Conservation (phyloP, 495 filamentous ascomycete genomes). For the Ramalina peruviana region DNA sequence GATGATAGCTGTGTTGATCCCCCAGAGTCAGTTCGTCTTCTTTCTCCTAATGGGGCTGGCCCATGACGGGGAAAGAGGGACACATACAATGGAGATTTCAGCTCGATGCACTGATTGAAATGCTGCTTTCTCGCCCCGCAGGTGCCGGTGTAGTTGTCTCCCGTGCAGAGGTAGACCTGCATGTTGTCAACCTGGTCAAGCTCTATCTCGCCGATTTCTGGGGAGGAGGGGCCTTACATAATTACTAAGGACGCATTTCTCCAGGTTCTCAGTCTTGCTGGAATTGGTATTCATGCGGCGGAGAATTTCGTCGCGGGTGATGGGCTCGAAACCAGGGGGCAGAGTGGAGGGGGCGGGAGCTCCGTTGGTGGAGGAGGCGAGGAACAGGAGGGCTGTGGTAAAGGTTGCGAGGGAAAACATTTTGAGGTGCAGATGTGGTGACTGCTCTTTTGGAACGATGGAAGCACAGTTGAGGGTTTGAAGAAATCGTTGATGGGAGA, state of each 20-base stretch:
- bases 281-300: background rate
- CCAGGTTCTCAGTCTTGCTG: background rate
- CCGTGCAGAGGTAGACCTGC: background rate
- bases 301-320: slow-evolving; percentile 1
- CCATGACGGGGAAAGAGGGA: too few relatives aligned
- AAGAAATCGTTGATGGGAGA: too few relatives aligned
- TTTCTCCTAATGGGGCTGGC: too few relatives aligned
- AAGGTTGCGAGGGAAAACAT: background rate
- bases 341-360: background rate
- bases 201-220: background rate
- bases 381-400: background rate
- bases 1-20: background rate
- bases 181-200: background rate
- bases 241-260: background rate
- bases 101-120: background rate
- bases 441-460: too few relatives aligned
- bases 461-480: too few relatives aligned
- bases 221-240: background rate
- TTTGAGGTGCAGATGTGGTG: too few relatives aligned
- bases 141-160: background rate
- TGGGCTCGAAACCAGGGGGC: background rate
- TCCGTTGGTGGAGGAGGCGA: background rate
- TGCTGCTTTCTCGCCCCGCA: background rate
- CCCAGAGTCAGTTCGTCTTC: background rate
- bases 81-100: background rate